phyloP scores from a whole-genome alignment of 352 stramenopile species.

The Phytopythium oedochilum region DNA sequence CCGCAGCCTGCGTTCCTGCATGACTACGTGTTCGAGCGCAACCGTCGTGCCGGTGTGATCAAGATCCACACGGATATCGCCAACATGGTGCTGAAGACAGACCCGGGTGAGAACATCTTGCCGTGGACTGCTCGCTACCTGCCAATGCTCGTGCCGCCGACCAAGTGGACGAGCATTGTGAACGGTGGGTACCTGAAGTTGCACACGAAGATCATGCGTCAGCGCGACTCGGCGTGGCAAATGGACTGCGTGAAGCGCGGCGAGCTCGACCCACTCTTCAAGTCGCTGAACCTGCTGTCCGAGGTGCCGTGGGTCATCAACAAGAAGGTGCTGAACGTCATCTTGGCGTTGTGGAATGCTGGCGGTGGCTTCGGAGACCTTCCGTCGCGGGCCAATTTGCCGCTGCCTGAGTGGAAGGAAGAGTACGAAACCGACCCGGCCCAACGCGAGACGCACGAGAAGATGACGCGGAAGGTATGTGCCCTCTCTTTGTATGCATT shows the following conservation, averaged over 20 bases:
- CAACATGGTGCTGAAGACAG: constrained; percentile 44
- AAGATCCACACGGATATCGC: constrained; percentile 62
- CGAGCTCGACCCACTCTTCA: constrained; percentile 82
- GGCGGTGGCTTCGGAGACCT: constrained; percentile 93
- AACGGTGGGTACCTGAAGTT: constrained; percentile 93
- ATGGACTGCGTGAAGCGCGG: constrained; percentile 88
- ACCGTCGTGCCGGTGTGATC: constrained; percentile 75
- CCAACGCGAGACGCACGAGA: constrained; percentile 52
- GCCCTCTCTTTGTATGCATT: neutral
- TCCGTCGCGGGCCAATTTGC: constrained; percentile 70
- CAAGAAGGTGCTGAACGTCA: constrained; percentile 89
- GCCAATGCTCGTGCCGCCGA: constrained; percentile 96
- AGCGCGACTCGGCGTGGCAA: constrained; percentile 73
- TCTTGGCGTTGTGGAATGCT: constrained; percentile 88
- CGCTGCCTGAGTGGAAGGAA: constrained; percentile 50
- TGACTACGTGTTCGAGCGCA: constrained; percentile 77
- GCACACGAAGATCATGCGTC: constrained; percentile 92
- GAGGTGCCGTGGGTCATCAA: constrained; percentile 96
- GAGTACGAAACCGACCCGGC: constrained; percentile 65
- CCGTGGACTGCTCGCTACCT: constrained; percentile 87
- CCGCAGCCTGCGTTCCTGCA: constrained; percentile 61
- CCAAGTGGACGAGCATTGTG: constrained; percentile 84
- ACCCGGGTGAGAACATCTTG: constrained; percentile 52
- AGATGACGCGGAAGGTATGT: constrained; percentile 74
- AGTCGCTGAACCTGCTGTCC: constrained; percentile 91